phyloP scores from a whole-genome alignment of 148 eudicot species.

The Talinum fruticosum region DNA sequence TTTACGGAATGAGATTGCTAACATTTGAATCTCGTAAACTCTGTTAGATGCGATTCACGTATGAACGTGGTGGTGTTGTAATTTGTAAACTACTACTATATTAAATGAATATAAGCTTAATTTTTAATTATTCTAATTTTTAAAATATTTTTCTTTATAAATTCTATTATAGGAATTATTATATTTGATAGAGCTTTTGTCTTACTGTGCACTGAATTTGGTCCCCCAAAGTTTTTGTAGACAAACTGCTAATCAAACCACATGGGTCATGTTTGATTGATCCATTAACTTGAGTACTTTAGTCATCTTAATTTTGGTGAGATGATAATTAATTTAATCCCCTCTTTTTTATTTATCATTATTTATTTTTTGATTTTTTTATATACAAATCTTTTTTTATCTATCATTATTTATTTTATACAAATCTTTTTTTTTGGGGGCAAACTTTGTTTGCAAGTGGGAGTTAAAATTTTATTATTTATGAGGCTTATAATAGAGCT shows the following conservation, averaged over 20 bases:
- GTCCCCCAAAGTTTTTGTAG: slow-evolving; percentile 23
- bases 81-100: too few relatives aligned
- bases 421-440: slow-evolving; percentile 18
- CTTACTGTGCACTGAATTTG: slow-evolving; percentile 33
- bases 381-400: slow-evolving; percentile 13
- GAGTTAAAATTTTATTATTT: not conserved
- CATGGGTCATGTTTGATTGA: slow-evolving; percentile 40
- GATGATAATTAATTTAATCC: slow-evolving; percentile 7
- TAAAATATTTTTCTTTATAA: not conserved
- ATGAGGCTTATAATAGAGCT: slow-evolving; percentile 21
- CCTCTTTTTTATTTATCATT: slow-evolving; percentile 4
- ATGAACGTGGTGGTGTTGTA: too few relatives aligned
- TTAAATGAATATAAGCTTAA: not conserved
- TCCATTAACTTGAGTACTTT: slow-evolving; percentile 27
- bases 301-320: slow-evolving; percentile 16
- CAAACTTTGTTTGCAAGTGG: slow-evolving; percentile 30
- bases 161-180: not conserved
- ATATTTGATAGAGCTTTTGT: slow-evolving; percentile 19
- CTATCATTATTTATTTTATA: slow-evolving; percentile 1
- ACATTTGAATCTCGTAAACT: too few relatives aligned
- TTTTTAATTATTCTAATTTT: not conserved
- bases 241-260: slow-evolving; percentile 38
- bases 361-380: not conserved
- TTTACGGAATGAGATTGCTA: too few relatives aligned
- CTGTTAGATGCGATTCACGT: too few relatives aligned